Conservation (phyloP, 768 basidiomycete species). For the Rubroboletus pulcherrimus region DNA sequence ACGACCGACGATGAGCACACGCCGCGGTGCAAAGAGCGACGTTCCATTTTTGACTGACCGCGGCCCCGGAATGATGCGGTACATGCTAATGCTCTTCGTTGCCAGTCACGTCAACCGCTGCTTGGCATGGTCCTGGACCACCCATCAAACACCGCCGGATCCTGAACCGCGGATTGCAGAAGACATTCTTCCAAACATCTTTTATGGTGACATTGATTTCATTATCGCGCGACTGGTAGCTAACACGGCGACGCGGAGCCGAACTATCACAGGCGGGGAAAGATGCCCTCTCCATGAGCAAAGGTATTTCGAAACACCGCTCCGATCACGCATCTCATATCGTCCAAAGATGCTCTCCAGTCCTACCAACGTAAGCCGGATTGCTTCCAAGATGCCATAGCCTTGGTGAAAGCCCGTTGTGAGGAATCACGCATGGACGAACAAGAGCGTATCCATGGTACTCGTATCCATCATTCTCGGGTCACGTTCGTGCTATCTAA, state of each 20-base stretch:
- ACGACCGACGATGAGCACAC: background rate
- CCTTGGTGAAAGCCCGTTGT: slow-evolving; percentile 47
- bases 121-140: slow-evolving; percentile 30
- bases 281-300: slow-evolving; percentile 13
- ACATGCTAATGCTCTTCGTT: slow-evolving; percentile 10
- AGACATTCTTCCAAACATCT: slow-evolving; percentile 13
- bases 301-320: slow-evolving; percentile 13
- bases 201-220: slow-evolving; percentile 21
- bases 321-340: slow-evolving; percentile 8
- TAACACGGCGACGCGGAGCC: slow-evolving; percentile 15
- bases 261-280: slow-evolving; percentile 19
- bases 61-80: slow-evolving; percentile 4
- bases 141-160: slow-evolving; percentile 23
- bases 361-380: slow-evolving; percentile 49
- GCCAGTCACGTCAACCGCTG: slow-evolving; percentile 7
- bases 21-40: background rate
- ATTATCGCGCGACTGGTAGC: slow-evolving; percentile 3
- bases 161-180: background rate
- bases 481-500: background rate
- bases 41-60: background rate
- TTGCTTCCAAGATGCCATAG: slow-evolving; percentile 57
- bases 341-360: slow-evolving; percentile 37
- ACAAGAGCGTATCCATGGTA: slow-evolving; percentile 59
- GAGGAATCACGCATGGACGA: slow-evolving; percentile 57
- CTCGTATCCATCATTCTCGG: background rate